phyloP scores from a whole-genome alignment of 2,329 filamentous ascomycete genomes.

The Cucurbitaria berberidis region DNA sequence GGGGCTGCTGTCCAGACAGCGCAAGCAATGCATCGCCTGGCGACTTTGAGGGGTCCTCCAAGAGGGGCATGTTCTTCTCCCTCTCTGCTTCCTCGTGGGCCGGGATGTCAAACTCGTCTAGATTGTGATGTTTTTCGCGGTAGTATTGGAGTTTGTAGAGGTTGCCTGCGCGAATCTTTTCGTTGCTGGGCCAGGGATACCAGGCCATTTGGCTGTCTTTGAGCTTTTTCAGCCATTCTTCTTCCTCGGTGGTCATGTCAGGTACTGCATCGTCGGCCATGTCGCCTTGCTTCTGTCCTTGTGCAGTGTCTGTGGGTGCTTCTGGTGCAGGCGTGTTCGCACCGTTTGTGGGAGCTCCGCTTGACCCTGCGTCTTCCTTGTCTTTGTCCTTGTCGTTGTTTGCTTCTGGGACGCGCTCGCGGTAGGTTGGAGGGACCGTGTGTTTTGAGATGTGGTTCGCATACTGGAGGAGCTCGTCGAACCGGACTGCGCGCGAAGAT shows the following conservation, averaged over 20 bases:
- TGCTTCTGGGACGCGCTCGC: conserved; percentile 29
- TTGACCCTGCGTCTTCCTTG: conserved; percentile 28
- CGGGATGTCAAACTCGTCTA: conserved; percentile 30
- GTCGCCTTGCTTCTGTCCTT: conserved; percentile 27
- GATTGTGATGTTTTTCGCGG: conserved; percentile 27
- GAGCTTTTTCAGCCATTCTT: conserved; percentile 44
- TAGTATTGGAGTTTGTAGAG: conserved; percentile 52
- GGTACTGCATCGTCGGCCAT: conserved; percentile 13
- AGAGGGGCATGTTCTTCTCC: conserved; percentile 1
- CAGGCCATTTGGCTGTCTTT: conserved; percentile 55
- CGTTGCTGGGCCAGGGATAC: conserved; percentile 77
- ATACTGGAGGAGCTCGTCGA: conserved; percentile 76
- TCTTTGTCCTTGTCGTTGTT: conserved; percentile 26
- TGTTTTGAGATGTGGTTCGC: conserved; percentile 81
- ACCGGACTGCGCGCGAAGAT: conserved; percentile 61
- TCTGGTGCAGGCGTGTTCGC: conserved; percentile 38
- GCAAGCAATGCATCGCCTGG: not conserved
- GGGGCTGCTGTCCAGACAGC: not conserved
- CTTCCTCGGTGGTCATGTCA: conserved; percentile 39
- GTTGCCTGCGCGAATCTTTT: conserved; percentile 71
- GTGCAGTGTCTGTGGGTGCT: conserved; percentile 24
- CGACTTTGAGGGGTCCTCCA: not conserved
- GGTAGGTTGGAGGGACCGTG: conserved; percentile 71
- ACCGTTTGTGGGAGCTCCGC: conserved; percentile 35
- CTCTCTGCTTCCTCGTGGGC: conserved; percentile 29